phyloP scores from a whole-genome alignment of 352 stramenopile species.

The Blastocystis sp. region DNA sequence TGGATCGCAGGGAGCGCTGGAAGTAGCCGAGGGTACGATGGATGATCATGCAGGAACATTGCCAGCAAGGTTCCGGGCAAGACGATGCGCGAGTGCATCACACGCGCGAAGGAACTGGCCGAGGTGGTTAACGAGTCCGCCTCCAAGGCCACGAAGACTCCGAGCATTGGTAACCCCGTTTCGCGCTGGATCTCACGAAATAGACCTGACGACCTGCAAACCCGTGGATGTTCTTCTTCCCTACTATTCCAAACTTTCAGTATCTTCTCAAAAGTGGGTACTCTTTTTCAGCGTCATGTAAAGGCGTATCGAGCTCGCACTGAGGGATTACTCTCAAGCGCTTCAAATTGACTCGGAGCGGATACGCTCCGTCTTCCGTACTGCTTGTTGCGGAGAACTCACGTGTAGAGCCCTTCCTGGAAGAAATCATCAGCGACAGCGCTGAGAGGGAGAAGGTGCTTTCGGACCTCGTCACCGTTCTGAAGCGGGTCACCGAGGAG shows the following conservation, averaged over 20 bases:
- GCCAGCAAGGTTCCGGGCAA: constrained; percentile 48
- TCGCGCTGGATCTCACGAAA: background rate
- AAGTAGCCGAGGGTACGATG: background rate
- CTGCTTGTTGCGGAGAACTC: background rate
- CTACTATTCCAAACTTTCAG: background rate
- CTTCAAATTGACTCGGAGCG: constrained; percentile 43
- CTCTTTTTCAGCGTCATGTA: background rate
- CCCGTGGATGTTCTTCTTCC: constrained; percentile 36
- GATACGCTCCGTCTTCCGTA: constrained; percentile 25
- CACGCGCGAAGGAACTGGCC: constrained; percentile 32
- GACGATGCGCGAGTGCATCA: constrained; percentile 61
- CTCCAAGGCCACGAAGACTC: background rate
- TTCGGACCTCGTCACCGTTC: constrained; percentile 6
- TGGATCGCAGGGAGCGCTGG: constrained; percentile 56
- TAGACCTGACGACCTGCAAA: constrained; percentile 51
- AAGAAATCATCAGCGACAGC: background rate
- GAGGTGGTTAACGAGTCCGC: background rate
- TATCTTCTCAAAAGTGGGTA: constrained; percentile 22
- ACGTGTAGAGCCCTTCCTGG: constrained; percentile 4
- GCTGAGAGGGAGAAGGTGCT: constrained; percentile 16
- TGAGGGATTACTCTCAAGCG: constrained; percentile 22
- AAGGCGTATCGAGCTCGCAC: constrained; percentile 13
- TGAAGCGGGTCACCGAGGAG: constrained; percentile 16
- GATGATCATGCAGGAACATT: background rate
- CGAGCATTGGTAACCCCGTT: background rate